Evolutionary conservation across 2,329 filamentous ascomycete genomes (phyloP).

Genomic region (Alternaria triticina): DNA sequence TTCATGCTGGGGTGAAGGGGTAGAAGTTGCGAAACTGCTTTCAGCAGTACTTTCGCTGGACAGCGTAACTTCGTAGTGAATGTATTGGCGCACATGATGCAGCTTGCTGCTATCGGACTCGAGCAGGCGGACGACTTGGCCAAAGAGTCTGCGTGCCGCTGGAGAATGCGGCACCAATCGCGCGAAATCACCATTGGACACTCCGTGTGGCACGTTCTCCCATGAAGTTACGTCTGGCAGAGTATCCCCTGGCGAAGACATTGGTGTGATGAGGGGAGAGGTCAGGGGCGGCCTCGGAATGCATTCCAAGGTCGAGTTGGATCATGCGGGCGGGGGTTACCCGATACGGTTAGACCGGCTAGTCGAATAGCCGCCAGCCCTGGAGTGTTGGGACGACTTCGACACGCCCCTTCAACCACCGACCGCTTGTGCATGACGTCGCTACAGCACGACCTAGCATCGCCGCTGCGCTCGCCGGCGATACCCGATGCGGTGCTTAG

Average conservation of each 20-base stretch:
- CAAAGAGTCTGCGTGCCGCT: background rate
- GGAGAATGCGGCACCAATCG: background rate
- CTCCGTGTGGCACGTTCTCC: background rate
- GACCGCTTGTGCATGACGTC: background rate
- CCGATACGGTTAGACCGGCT: background rate
- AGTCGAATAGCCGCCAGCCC: background rate
- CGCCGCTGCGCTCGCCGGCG: background rate
- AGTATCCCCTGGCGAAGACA: background rate
- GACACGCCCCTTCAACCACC: background rate
- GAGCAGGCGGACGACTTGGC: background rate
- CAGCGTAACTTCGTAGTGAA: background rate
- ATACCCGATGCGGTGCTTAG: slow-evolving; percentile 5
- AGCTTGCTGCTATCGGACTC: background rate
- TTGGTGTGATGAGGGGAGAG: background rate
- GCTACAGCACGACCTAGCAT: background rate
- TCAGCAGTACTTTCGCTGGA: background rate
- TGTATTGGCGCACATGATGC: slow-evolving; percentile 4
- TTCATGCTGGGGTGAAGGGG: background rate
- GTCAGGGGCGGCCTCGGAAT: background rate
- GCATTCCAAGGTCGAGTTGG: background rate
- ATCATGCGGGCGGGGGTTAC: background rate
- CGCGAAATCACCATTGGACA: background rate
- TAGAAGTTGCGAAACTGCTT: background rate
- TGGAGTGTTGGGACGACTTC: background rate
- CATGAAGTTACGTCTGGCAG: background rate